These are phyloP conservation scores for Myxozyma kluyveri DNA, from an alignment of 805 yeast species.

Conservation along the genomic window DNA sequence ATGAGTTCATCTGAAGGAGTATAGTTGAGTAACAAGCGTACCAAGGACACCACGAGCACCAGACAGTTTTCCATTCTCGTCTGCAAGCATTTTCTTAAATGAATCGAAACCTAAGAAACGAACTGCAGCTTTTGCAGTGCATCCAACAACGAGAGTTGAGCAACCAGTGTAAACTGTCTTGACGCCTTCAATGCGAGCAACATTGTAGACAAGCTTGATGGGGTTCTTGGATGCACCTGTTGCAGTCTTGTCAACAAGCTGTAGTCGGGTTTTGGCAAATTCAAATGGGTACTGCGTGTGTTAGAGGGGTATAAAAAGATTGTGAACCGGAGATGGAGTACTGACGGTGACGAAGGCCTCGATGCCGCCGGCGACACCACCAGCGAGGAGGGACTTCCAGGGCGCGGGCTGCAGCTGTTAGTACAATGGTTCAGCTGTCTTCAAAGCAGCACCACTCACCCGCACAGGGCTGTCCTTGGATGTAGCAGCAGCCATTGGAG, in stretches of 20 bases:
- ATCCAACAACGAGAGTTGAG: slow-evolving; percentile 94
- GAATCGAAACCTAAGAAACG: slow-evolving; percentile 90
- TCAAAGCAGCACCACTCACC: too few relatives aligned
- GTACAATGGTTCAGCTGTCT: too few relatives aligned
- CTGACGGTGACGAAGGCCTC: slow-evolving; percentile 75
- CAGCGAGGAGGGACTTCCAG: slow-evolving; percentile 46
- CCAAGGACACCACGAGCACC: slow-evolving; percentile 81
- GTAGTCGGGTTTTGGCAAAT: slow-evolving; percentile 91
- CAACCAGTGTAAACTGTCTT: slow-evolving; percentile 87
- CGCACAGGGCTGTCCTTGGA: not conserved
- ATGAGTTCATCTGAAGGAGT: not conserved
- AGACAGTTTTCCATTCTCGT: slow-evolving; percentile 79
- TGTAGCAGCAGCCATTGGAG: too few relatives aligned
- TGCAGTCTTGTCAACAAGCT: slow-evolving; percentile 47
- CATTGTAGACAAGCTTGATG: slow-evolving; percentile 67
- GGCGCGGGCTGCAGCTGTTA: slow-evolving; percentile 24
- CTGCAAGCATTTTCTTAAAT: slow-evolving; percentile 72
- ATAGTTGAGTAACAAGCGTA: not conserved
- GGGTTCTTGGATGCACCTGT: slow-evolving; percentile 65
- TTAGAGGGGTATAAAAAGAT: not conserved
- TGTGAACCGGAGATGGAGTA: not conserved
- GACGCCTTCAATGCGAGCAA: slow-evolving; percentile 75
- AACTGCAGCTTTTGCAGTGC: slow-evolving; percentile 94
- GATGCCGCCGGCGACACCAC: slow-evolving; percentile 47
- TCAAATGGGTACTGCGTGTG: slow-evolving; percentile 76